These are phyloP conservation scores for Ramaria sp. DNA, from an alignment of 768 basidiomycete genomes.

Conservation along the genomic window DNA sequence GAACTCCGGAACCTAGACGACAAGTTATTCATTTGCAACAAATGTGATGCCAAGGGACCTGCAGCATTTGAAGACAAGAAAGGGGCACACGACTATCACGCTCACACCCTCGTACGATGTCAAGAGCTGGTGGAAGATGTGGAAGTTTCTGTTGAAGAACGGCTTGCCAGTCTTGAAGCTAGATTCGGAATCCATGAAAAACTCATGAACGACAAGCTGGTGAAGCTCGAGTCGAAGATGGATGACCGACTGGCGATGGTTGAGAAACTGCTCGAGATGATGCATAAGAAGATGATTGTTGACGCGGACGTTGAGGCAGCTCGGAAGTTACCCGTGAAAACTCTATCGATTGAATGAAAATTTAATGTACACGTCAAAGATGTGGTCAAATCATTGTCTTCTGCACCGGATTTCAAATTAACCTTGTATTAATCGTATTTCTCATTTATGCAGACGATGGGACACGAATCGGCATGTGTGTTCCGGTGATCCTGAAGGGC, in stretches of 20 bases:
- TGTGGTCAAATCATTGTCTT: too few species aligned
- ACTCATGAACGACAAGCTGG: background rate
- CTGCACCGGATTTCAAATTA: too few species aligned
- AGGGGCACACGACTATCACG: background rate
- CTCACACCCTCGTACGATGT: background rate
- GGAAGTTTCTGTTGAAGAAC: background rate
- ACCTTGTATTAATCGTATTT: too few species aligned
- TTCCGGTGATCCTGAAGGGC: too few species aligned
- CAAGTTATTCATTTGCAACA: background rate
- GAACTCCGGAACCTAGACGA: background rate
- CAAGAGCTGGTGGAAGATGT: background rate
- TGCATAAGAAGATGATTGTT: background rate
- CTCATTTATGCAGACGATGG: too few species aligned
- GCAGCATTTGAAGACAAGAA: background rate
- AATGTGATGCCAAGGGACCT: background rate
- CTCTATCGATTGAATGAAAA: too few species aligned
- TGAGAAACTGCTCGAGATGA: background rate
- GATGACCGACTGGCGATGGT: background rate
- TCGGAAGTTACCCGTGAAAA: too few species aligned
- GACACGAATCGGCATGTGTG: too few species aligned
- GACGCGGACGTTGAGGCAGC: background rate
- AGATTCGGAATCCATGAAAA: background rate
- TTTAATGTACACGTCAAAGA: too few species aligned
- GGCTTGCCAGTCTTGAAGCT: background rate
- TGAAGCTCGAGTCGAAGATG: background rate